Evolutionary conservation across 2,329 filamentous ascomycete species (phyloP), one percentile per base, ranked within the genome.

Genomic region (Geosmithia flava): DNA sequence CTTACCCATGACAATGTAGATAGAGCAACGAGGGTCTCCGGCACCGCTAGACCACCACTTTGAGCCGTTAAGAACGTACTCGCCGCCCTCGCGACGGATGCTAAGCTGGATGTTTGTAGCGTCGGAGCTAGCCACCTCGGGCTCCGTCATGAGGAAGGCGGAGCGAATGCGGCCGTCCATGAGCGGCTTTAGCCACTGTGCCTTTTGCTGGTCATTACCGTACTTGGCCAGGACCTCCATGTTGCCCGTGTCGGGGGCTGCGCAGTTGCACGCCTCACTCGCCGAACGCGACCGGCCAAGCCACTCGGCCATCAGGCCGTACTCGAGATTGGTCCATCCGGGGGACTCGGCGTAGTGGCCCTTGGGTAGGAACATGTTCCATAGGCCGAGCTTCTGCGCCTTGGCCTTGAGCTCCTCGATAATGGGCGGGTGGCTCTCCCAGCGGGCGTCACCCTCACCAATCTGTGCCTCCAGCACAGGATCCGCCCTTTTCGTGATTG

Each of bases 31-130:
- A 50, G 85, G 85, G 68, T 98, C 93, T 50, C 93, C 93, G 17
- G 90, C 89, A 54, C 93, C 93, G 53, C 87, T 95, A 27, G 88
- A 95, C 93, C 93, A 98, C 93, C 93, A 98, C 87, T 98, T 98
- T 80, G 91, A 58, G 49, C 93, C 93, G 61, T 97, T 96, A 48
- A 98, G 75, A 17, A 97, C 81, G 62, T 93, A 96, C 57, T 93
- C 80, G 59, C 93, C 80, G 11, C 90, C 91, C 54, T 96, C 88
- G 50, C 78, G 80, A 55, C 71, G 76, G 62, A 98, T 96, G 50
- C 75, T 78, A 62, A 98, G 72, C 68, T 89, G 76, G 54, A 95
- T 95, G 63, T 98, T 97, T 49, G 82, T 94, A 5, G 93, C 93
- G 70, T 97, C 91, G 45, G 84, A 90, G 19, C 85, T 90, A 4